These are phyloP conservation scores for Radiomyces spectabilis DNA, from an alignment of 192 early-diverging fungal genomes.

Conservation along the genomic window DNA sequence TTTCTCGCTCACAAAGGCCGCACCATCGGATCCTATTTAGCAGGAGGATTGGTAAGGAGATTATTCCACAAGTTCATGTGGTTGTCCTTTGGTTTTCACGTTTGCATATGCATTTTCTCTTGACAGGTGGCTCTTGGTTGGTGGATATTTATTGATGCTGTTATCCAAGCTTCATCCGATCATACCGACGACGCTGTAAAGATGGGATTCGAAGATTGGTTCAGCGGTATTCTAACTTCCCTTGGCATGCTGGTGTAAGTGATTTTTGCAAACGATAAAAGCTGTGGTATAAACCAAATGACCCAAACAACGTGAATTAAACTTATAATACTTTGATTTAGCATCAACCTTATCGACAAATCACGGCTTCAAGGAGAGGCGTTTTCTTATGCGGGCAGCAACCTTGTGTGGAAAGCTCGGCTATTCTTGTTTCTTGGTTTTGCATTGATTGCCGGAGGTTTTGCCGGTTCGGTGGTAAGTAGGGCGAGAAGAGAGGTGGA, in stretches of 20 bases:
- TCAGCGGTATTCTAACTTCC: conserved; percentile 46
- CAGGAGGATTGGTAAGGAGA: conserved; percentile 14
- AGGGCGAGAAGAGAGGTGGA: neutral
- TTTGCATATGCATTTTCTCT: neutral
- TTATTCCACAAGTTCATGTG: neutral
- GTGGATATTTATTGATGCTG: conserved; percentile 58
- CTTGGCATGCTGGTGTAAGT: conserved; percentile 54
- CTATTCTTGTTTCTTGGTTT: conserved; percentile 52
- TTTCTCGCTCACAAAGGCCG: conserved; percentile 12
- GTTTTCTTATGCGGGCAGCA: conserved; percentile 31
- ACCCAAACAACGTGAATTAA: too few relatives aligned
- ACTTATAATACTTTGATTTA: conserved; percentile 18
- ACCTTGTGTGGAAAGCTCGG: conserved; percentile 38
- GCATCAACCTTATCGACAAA: conserved; percentile 49
- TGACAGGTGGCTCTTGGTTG: conserved; percentile 49
- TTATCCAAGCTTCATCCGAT: conserved; percentile 24
- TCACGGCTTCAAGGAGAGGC: conserved; percentile 35
- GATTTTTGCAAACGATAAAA: too few relatives aligned
- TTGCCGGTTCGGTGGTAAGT: conserved; percentile 48
- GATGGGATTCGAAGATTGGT: conserved; percentile 54
- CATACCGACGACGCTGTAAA: conserved; percentile 14
- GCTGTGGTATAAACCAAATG: too few relatives aligned
- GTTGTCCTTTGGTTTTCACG: neutral
- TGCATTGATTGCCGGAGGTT: conserved; percentile 50
- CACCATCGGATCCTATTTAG: conserved; percentile 11